Evolutionary conservation across 129 eudicot genomes (phyloP).

Genomic region (Oenanthe sinensis): DNA sequence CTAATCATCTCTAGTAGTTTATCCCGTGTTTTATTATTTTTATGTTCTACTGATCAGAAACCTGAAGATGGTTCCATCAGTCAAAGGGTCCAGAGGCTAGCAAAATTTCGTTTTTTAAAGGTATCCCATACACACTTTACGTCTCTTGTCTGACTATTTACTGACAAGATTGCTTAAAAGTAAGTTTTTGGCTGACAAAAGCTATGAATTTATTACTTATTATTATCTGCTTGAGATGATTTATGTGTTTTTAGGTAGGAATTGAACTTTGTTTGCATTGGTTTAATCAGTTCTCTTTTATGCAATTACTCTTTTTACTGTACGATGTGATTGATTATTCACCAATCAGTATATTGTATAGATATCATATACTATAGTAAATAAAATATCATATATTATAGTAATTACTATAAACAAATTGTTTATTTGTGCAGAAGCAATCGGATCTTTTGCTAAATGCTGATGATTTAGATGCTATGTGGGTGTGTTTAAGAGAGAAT

Average conservation of each 20-base stretch:
- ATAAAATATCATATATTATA: not conserved
- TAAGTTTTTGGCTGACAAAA: not conserved
- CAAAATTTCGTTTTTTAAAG: constrained; percentile 88
- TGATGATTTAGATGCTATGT: constrained; percentile 99
- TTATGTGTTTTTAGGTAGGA: not conserved
- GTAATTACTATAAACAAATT: not conserved
- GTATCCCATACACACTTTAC: constrained; percentile 25
- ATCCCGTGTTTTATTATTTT: not conserved
- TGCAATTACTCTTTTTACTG: not conserved
- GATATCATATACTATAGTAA: not conserved
- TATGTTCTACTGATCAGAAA: constrained; percentile 40
- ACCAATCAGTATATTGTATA: not conserved
- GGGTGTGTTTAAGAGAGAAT: constrained; percentile 96
- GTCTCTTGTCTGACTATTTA: not conserved
- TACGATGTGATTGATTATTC: not conserved
- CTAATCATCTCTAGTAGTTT: not conserved
- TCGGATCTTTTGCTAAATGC: constrained; percentile 92
- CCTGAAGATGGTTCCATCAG: constrained; percentile 98
- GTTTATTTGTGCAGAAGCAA: constrained; percentile 65
- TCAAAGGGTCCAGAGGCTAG: constrained; percentile 91
- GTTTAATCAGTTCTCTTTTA: not conserved
- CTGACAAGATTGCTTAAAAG: not conserved
- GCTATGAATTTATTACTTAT: not conserved
- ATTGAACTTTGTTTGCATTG: not conserved
- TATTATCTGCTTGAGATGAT: not conserved